Evolutionary conservation across 1,139 yeast species (phyloP).

Genomic region (Pichia sp.): DNA sequence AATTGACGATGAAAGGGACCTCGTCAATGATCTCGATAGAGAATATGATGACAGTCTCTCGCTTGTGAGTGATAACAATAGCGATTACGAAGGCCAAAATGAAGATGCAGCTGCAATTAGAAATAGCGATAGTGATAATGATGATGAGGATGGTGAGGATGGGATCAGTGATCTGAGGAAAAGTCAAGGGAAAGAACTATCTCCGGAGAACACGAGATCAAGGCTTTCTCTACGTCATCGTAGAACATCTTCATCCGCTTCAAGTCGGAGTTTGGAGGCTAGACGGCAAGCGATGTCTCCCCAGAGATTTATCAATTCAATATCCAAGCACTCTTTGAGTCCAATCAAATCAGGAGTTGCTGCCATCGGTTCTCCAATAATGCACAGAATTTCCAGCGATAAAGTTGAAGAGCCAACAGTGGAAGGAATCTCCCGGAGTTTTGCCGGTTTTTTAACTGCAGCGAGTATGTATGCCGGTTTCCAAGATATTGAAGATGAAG

Average conservation of each 20-base stretch:
- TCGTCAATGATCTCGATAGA: neutral
- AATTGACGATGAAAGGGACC: neutral
- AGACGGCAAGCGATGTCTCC: constrained; percentile 21
- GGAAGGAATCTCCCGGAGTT: constrained; percentile 40
- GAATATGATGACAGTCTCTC: neutral
- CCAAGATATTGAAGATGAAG: constrained; percentile 29
- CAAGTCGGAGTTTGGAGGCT: neutral
- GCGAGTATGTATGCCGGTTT: constrained; percentile 52
- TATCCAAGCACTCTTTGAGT: constrained; percentile 19
- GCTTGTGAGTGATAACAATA: neutral
- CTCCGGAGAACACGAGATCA: neutral
- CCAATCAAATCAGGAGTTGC: constrained; percentile 8
- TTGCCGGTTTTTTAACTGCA: constrained; percentile 48
- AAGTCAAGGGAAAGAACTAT: neutral
- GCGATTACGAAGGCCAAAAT: neutral
- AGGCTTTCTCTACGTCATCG: neutral
- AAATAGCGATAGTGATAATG: neutral
- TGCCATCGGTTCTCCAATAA: constrained; percentile 8
- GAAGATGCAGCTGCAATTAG: neutral
- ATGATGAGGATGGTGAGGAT: neutral
- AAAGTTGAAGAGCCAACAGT: constrained; percentile 27
- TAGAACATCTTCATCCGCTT: neutral
- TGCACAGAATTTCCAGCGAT: neutral
- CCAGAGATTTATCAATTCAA: constrained; percentile 19
- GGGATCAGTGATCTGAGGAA: neutral